phyloP scores from a whole-genome alignment of 306 rosid genomes.

The Begonia masoniana region DNA sequence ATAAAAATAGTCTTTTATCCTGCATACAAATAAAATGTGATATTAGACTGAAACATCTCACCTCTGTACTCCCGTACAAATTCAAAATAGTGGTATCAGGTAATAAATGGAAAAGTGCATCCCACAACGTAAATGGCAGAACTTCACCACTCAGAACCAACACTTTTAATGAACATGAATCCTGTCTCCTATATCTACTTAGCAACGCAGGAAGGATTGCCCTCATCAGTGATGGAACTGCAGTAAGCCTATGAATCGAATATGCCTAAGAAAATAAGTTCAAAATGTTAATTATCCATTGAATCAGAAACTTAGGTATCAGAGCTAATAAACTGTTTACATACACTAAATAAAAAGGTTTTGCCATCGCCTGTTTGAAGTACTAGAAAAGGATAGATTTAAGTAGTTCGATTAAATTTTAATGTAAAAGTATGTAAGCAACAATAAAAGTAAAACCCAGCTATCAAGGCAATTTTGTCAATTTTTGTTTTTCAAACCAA shows the following conservation, averaged over 20 bases:
- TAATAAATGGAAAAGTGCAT: constrained; percentile 37
- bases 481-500: too few relatives aligned
- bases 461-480: too few relatives aligned
- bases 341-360: too few relatives aligned
- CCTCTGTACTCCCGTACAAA: constrained; percentile 92
- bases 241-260: constrained; percentile 49
- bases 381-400: too few relatives aligned
- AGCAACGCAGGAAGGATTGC: constrained; percentile 56
- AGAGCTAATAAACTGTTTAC: too few relatives aligned
- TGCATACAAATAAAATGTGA: constrained; percentile 1
- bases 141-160: constrained; percentile 82
- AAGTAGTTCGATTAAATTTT: too few relatives aligned
- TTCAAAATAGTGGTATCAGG: constrained; percentile 74
- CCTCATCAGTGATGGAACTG: constrained; percentile 80
- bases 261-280: constrained; percentile 47
- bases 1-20: not conserved
- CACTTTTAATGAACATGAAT: constrained; percentile 41
- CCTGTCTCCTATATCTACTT: constrained; percentile 12
- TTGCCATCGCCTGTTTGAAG: too few relatives aligned
- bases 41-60: constrained; percentile 11
- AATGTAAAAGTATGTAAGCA: too few relatives aligned
- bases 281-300: constrained; percentile 10
- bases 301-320: not conserved
- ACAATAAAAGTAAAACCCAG: too few relatives aligned
- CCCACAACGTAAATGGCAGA: constrained; percentile 54